Evolutionary conservation across 108 stramenopile genomes (phyloP).

Genomic region (Skeletonema marinoi): DNA sequence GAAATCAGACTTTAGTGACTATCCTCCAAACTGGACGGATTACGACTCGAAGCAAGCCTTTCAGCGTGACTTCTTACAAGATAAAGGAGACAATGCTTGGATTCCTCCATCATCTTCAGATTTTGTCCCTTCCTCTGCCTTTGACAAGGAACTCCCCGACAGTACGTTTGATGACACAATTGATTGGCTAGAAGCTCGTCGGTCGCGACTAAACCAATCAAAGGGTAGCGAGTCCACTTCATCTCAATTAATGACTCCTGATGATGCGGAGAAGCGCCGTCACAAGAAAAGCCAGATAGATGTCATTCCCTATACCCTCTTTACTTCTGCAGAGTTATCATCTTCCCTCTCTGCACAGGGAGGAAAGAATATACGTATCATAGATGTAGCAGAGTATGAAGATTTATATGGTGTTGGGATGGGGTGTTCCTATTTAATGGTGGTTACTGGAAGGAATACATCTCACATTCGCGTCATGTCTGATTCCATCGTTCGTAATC

Average conservation of each 20-base stretch:
- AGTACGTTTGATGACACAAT: constrained; percentile 29
- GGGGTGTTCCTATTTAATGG: constrained; percentile 42
- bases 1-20: constrained; percentile 18
- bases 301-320: constrained; percentile 53
- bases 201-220: constrained; percentile 31
- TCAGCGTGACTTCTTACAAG: constrained; percentile 46
- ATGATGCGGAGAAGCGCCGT: constrained; percentile 30
- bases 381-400: constrained; percentile 47
- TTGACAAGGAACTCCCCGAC: not conserved
- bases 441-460: constrained; percentile 50
- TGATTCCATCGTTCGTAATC: constrained; percentile 66
- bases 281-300: constrained; percentile 55
- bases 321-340: constrained; percentile 68
- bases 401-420: constrained; percentile 33
- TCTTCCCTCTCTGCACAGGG: constrained; percentile 58
- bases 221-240: not conserved
- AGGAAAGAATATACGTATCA: constrained; percentile 52
- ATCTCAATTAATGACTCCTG: constrained; percentile 42
- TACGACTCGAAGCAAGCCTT: constrained; percentile 44
- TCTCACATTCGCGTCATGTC: constrained; percentile 61
- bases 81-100: constrained; percentile 29
- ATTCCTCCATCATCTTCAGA: constrained; percentile 26
- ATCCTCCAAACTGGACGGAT: constrained; percentile 47
- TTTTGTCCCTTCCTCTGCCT: constrained; percentile 26
- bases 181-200: constrained; percentile 79